Conservation (phyloP, 495 filamentous ascomycete genomes). For the Aspergillus diversus region DNA sequence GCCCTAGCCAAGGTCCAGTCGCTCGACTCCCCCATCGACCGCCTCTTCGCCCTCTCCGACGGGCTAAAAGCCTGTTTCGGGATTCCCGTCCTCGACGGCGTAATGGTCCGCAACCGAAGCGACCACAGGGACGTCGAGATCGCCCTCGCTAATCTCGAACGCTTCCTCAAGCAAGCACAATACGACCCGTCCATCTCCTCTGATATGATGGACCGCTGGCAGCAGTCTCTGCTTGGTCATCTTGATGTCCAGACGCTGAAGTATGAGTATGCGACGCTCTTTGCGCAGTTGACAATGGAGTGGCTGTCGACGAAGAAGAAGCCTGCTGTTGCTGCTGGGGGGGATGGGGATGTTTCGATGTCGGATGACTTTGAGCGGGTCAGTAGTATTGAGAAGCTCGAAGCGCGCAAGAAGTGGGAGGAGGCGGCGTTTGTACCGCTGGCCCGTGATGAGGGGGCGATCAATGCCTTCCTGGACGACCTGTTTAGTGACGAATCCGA, state of each 20-base stretch:
- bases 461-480: conserved; percentile 13
- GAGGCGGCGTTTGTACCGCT: conserved; percentile 12
- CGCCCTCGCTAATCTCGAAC: conserved; percentile 14
- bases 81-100: conserved; percentile 12
- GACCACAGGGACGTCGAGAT: conserved; percentile 2
- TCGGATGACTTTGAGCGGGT: conserved; percentile 13
- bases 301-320: conserved; percentile 20
- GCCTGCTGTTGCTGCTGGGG: not conserved
- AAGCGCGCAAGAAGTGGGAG: conserved; percentile 20
- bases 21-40: conserved; percentile 1
- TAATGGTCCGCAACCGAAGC: conserved; percentile 1
- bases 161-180: conserved; percentile 21
- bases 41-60: conserved; percentile 5
- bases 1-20: conserved; percentile 8
- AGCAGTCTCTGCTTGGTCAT: conserved; percentile 8
- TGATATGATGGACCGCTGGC: conserved; percentile 18
- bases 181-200: conserved; percentile 21
- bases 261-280: conserved; percentile 23
- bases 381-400: conserved; percentile 3
- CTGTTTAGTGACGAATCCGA: conserved; percentile 12
- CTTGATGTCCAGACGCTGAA: conserved; percentile 22
- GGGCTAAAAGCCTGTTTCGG: conserved; percentile 19
- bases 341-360: not conserved
- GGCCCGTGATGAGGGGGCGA: not conserved
- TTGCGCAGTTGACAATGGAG: conserved; percentile 23